phyloP scores from a whole-genome alignment of 257 asterid genomes.

The Misopates orontium region DNA sequence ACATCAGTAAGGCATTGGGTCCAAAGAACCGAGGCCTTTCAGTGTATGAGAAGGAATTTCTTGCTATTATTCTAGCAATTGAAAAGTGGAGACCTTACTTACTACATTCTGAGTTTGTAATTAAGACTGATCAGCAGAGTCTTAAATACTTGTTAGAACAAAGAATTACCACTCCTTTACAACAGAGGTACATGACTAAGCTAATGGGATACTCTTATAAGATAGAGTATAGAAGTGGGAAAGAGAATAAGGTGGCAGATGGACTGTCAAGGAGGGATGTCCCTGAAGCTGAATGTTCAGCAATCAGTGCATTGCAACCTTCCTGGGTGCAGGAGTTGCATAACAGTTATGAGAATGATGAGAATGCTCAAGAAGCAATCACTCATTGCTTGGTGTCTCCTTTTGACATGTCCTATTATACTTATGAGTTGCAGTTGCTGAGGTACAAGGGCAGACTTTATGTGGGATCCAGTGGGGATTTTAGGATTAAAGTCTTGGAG shows the following conservation, averaged over 20 bases:
- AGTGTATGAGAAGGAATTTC: too few species aligned
- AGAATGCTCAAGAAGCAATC: neutral
- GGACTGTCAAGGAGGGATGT: neutral
- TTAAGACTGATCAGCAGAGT: too few species aligned
- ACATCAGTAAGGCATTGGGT: neutral
- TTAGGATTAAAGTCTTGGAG: neutral
- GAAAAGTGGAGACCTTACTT: neutral
- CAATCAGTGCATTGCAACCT: neutral
- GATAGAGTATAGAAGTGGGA: too few species aligned
- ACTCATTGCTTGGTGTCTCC: neutral
- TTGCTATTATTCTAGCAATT: neutral
- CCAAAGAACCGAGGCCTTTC: neutral
- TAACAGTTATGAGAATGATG: neutral
- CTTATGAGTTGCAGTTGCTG: neutral
- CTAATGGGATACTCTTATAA: neutral
- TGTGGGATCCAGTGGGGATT: neutral
- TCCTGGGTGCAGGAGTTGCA: neutral
- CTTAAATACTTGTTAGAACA: neutral
- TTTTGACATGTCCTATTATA: neutral
- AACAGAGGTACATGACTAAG: neutral
- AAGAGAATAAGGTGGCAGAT: too few species aligned
- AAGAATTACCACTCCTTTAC: neutral
- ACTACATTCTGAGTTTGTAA: too few species aligned
- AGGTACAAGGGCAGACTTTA: neutral
- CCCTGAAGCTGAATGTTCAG: neutral